phyloP scores from a whole-genome alignment of 2,329 filamentous ascomycete species.

The Trichoderma oligosporum region DNA sequence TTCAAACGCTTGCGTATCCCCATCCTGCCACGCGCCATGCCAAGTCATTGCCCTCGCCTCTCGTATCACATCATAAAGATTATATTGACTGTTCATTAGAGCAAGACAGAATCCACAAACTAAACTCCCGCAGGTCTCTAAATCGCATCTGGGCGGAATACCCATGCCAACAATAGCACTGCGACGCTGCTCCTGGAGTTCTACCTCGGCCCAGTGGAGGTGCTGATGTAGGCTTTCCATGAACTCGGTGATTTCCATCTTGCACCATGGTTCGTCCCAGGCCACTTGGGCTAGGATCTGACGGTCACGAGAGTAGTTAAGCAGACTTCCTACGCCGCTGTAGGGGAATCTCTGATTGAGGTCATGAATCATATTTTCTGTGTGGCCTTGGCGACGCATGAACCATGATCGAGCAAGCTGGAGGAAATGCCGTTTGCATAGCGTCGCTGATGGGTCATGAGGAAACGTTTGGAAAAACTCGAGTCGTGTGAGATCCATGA shows the following conservation, averaged over 20 bases:
- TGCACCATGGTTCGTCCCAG: not conserved
- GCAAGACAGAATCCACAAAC: not conserved
- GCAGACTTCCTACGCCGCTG: not conserved
- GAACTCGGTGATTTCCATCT: not conserved
- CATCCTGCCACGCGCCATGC: not conserved
- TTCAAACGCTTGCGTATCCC: not conserved
- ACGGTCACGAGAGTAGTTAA: not conserved
- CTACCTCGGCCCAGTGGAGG: not conserved
- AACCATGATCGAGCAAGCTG: constrained; percentile 9
- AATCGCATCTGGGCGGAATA: not conserved
- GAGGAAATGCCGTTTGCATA: constrained; percentile 5
- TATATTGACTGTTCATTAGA: not conserved
- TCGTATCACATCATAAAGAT: not conserved
- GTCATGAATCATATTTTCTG: not conserved
- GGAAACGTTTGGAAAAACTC: constrained; percentile 17
- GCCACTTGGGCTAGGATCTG: not conserved
- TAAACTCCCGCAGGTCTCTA: not conserved
- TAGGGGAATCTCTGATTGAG: not conserved
- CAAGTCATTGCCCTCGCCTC: not conserved
- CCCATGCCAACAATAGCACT: not conserved
- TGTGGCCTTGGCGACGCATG: not conserved
- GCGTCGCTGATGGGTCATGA: constrained; percentile 10
- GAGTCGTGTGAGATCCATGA: constrained; percentile 2
- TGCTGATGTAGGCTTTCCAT: not conserved
- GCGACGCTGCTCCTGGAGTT: not conserved